Evolutionary conservation across 352 stramenopile genomes (phyloP).

Genomic region (Phytophthora fragariaefolia): DNA sequence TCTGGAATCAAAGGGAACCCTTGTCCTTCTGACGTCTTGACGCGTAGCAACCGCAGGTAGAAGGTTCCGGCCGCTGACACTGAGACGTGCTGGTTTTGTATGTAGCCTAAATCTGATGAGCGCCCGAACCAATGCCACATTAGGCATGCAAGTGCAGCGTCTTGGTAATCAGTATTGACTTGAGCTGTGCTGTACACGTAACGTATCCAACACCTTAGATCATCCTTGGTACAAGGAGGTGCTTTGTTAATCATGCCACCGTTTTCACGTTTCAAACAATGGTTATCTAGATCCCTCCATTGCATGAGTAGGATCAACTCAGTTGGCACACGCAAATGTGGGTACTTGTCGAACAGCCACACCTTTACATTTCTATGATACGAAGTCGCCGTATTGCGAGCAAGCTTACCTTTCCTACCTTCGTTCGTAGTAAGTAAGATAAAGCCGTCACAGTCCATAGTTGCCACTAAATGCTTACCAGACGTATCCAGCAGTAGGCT

Average conservation of each 20-base stretch:
- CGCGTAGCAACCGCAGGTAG: conserved; percentile 34
- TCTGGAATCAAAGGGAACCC: conserved; percentile 37
- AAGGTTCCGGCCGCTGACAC: conserved; percentile 22
- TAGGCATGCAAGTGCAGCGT: conserved; percentile 36
- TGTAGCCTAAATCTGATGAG: conserved; percentile 29
- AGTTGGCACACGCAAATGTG: conserved; percentile 9
- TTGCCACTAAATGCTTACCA: conserved; percentile 7
- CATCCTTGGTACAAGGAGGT: too few species aligned
- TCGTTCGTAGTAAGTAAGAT: conserved; percentile 18
- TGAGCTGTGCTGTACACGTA: conserved; percentile 10
- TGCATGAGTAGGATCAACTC: conserved; percentile 15
- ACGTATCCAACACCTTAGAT: conserved; percentile 15
- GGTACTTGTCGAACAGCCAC: conserved; percentile 11
- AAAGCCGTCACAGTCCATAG: conserved; percentile 10
- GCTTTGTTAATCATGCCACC: too few species aligned
- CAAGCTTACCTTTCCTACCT: conserved; percentile 25
- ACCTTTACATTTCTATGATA: conserved; percentile 20
- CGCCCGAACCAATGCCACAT: conserved; percentile 47
- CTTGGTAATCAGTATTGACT: conserved; percentile 33
- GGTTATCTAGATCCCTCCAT: conserved; percentile 15
- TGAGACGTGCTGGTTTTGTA: conserved; percentile 33
- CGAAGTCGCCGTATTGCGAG: conserved; percentile 10
- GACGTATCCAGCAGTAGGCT: neutral
- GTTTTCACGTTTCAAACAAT: conserved; percentile 32
- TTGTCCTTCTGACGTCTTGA: conserved; percentile 42